phyloP scores from a whole-genome alignment of 495 filamentous ascomycete species.

The Aspergillus nanangensis region DNA sequence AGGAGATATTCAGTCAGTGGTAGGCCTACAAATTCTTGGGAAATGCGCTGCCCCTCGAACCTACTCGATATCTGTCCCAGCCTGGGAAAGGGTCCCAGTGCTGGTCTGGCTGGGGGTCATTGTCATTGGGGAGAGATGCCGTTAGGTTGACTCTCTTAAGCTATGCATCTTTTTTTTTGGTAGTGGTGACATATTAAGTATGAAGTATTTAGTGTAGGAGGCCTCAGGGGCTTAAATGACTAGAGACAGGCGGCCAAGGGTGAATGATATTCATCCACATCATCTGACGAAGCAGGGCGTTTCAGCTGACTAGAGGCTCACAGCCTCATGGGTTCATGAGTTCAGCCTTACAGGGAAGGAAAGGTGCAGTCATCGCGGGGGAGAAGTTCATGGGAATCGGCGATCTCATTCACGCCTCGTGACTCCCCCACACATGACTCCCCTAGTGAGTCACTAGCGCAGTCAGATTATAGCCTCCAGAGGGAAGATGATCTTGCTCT shows the following conservation, averaged over 20 bases:
- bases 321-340: background rate
- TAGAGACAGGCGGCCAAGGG: background rate
- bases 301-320: background rate
- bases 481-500: constrained; percentile 1
- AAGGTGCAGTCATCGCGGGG: too few species aligned
- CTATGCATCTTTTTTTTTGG: too few species aligned
- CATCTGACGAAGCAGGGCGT: background rate
- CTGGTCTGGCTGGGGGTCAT: background rate
- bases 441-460: background rate
- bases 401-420: too few species aligned
- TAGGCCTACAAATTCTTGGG: too few species aligned
- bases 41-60: background rate
- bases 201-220: background rate
- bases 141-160: too few species aligned
- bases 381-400: too few species aligned
- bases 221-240: background rate
- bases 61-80: background rate
- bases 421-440: too few species aligned
- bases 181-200: too few species aligned
- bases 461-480: background rate
- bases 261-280: background rate
- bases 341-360: background rate
- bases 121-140: too few species aligned
- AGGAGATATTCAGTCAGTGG: constrained; percentile 1
- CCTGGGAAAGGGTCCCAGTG: background rate